Conservation (phyloP, 108 stramenopile genomes). For the Skeletonema tropicum region DNA sequence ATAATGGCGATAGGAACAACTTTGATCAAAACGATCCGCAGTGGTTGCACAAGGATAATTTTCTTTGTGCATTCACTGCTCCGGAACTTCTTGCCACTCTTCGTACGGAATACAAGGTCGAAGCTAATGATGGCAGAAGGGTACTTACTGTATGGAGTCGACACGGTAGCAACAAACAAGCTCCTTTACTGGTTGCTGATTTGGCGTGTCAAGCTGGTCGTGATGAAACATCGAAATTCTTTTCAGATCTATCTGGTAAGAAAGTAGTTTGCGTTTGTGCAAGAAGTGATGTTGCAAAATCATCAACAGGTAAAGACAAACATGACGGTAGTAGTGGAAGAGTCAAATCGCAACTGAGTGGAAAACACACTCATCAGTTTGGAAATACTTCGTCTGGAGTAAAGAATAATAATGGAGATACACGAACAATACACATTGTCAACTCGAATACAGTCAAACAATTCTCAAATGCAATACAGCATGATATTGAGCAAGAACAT, state of each 20-base stretch:
- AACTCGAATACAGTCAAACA: conserved; percentile 54
- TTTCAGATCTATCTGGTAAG: conserved; percentile 50
- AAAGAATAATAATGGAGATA: conserved; percentile 59
- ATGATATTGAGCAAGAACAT: background rate
- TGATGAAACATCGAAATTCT: conserved; percentile 50
- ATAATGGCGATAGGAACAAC: background rate
- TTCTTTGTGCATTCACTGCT: conserved; percentile 66
- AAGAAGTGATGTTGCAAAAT: background rate
- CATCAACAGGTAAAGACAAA: background rate
- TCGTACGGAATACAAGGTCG: conserved; percentile 36
- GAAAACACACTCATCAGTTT: conserved; percentile 59
- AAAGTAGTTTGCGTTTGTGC: conserved; percentile 49
- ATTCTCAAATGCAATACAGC: conserved; percentile 33
- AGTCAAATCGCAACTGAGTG: background rate
- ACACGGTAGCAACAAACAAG: background rate
- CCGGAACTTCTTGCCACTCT: conserved; percentile 55
- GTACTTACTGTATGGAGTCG: conserved; percentile 47
- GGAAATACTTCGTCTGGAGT: conserved; percentile 66
- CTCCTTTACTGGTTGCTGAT: conserved; percentile 50
- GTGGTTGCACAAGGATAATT: conserved; percentile 75
- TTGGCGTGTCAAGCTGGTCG: conserved; percentile 34
- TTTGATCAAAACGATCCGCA: conserved; percentile 39
- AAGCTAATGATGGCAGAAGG: conserved; percentile 4
- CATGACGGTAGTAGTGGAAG: background rate
- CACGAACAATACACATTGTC: conserved; percentile 63